Conservation (phyloP, 1,284 basidiomycete species). For the Fomitopsis betulina region DNA sequence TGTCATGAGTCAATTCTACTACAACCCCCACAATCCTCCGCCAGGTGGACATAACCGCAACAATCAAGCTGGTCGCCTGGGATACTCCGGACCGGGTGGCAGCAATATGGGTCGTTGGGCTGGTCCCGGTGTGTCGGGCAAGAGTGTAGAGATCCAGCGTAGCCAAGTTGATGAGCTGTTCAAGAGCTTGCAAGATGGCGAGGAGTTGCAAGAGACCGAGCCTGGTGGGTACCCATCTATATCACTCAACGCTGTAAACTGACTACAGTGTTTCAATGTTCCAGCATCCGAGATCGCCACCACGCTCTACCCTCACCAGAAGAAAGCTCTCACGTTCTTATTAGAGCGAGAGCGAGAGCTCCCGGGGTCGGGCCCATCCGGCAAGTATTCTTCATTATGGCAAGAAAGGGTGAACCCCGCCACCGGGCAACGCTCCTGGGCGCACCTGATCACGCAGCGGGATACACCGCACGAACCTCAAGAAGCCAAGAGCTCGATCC, state of each 20-base stretch:
- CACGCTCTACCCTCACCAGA: constrained; percentile 94
- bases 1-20: constrained; percentile 68
- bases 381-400: constrained; percentile 75
- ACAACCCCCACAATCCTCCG: constrained; percentile 86
- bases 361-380: constrained; percentile 35
- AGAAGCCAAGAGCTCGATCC: constrained; percentile 86
- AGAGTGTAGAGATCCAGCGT: constrained; percentile 88
- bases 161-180: constrained; percentile 95
- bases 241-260: constrained; percentile 4
- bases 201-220: constrained; percentile 83
- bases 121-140: constrained; percentile 57
- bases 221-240: constrained; percentile 51
- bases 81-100: constrained; percentile 36
- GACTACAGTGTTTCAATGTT: constrained; percentile 14
- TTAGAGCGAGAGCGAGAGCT: constrained; percentile 88
- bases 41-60: constrained; percentile 57
- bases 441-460: constrained; percentile 83
- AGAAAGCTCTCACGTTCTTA: constrained; percentile 95
- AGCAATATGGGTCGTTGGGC: constrained; percentile 50
- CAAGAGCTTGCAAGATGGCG: constrained; percentile 81
- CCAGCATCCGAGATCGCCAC: constrained; percentile 82
- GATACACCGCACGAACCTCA: constrained; percentile 63
- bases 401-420: constrained; percentile 52
- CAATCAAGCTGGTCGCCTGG: constrained; percentile 36
- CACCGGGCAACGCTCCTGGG: constrained; percentile 55